phyloP scores from a whole-genome alignment of 345 rosid species.

The Mangifera indica region DNA sequence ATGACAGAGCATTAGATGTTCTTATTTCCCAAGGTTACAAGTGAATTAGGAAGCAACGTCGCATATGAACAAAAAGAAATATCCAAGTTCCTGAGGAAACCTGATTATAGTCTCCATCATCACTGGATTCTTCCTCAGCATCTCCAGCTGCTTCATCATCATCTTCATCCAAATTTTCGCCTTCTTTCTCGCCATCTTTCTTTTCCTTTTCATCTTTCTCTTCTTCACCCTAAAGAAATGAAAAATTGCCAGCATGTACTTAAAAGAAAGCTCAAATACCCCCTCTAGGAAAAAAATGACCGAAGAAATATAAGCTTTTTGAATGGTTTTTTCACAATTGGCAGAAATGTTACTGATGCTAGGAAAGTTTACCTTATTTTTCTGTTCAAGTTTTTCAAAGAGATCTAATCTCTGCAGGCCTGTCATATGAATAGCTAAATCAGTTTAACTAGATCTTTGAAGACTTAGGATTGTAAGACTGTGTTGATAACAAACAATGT shows the following conservation, averaged over 20 bases:
- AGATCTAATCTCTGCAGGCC: constrained; percentile 35
- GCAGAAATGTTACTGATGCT: not conserved
- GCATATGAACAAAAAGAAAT: not conserved
- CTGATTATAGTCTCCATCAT: constrained; percentile 54
- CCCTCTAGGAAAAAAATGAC: not conserved
- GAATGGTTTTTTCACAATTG: not conserved
- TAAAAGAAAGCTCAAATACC: not conserved
- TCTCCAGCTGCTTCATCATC: constrained; percentile 30
- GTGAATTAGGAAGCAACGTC: too few species aligned
- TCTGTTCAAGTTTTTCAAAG: constrained; percentile 46
- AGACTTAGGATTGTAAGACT: not conserved
- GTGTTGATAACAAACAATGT: not conserved
- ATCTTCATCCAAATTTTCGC: constrained; percentile 33
- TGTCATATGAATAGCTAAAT: constrained; percentile 23
- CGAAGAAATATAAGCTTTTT: not conserved
- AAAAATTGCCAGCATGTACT: not conserved
- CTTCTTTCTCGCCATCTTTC: constrained; percentile 39
- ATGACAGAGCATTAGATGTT: not conserved
- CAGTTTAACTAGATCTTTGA: constrained; percentile 5
- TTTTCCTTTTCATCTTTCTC: constrained; percentile 40
- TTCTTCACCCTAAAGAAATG: constrained; percentile 31
- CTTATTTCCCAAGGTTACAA: not conserved
- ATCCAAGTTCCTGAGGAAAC: constrained; percentile 21
- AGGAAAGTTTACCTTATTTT: constrained; percentile 31
- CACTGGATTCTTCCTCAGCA: constrained; percentile 44